Percentiles rank a stretch among this genome's conserved stretches.
Conservation (phyloP, 2,329 filamentous ascomycete genomes). For the Leptographium lundbergii region DNA sequence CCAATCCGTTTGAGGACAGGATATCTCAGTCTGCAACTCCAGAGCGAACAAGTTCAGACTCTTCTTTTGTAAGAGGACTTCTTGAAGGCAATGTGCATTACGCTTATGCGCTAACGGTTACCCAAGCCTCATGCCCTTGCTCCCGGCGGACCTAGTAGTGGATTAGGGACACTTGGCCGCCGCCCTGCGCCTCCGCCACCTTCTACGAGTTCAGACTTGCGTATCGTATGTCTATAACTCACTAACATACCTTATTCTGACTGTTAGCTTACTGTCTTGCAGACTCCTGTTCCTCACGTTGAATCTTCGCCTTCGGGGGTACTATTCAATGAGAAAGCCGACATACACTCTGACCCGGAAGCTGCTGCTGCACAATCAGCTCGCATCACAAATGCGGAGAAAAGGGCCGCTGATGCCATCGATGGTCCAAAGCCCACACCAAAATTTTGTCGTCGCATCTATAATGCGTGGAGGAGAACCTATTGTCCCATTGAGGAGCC, state of each 20-base stretch:
- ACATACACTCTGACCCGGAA: neutral
- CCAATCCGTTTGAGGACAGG: neutral
- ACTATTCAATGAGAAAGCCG: neutral
- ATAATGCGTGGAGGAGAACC: neutral
- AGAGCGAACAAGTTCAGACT: neutral
- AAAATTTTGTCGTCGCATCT: neutral
- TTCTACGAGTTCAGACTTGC: neutral
- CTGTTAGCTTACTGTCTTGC: neutral
- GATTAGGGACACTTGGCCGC: neutral
- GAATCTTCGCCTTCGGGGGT: neutral
- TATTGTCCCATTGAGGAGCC: slow-evolving; percentile 3
- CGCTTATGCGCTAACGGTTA: neutral
- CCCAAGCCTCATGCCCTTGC: neutral
- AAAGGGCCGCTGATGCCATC: neutral
- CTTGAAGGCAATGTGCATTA: neutral
- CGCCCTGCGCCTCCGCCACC: slow-evolving; percentile 1
- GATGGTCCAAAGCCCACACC: neutral
- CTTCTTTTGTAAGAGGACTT: neutral
- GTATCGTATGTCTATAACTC: neutral
- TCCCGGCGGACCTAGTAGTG: neutral
- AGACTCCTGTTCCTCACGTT: neutral
- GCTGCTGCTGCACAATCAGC: neutral
- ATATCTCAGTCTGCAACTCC: neutral
- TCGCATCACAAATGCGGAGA: neutral
- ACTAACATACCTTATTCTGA: neutral